Evolutionary conservation across 2,329 filamentous ascomycete genomes (phyloP).

Genomic region (Phaeomoniella chlamydospora): DNA sequence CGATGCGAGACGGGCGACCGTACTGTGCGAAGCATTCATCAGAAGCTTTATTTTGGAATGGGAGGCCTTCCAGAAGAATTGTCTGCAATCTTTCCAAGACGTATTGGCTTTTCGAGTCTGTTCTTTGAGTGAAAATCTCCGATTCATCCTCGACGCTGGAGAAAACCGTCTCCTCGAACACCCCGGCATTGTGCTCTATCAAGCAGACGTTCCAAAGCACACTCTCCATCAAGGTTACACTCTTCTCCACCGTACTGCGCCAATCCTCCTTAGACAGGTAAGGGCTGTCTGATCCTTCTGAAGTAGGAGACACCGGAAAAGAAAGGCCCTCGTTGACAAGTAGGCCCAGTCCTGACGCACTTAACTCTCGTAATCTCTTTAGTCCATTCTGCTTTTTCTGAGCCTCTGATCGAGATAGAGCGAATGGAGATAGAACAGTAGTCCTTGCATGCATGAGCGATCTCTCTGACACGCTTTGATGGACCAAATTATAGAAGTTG

Average conservation of each 20-base stretch:
- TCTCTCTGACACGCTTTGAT: slow-evolving; percentile 57
- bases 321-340: slow-evolving; percentile 74
- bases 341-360: slow-evolving; percentile 73
- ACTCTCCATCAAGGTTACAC: slow-evolving; percentile 73
- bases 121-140: slow-evolving; percentile 23
- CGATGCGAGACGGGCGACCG: slow-evolving; percentile 58
- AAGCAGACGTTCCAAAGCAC: slow-evolving; percentile 59
- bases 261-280: slow-evolving; percentile 34
- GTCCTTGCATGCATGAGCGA: slow-evolving; percentile 58
- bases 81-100: slow-evolving; percentile 24
- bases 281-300: slow-evolving; percentile 27
- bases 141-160: slow-evolving; percentile 47
- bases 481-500: slow-evolving; percentile 68
- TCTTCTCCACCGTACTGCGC: slow-evolving; percentile 66
- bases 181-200: slow-evolving; percentile 38
- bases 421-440: slow-evolving; percentile 63
- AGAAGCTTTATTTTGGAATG: slow-evolving; percentile 48
- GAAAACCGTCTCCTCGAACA: slow-evolving; percentile 41
- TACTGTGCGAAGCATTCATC: slow-evolving; percentile 43
- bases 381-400: slow-evolving; percentile 58
- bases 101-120: background rate
- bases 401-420: slow-evolving; percentile 59
- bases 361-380: slow-evolving; percentile 60
- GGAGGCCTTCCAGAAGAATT: slow-evolving; percentile 56
- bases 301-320: slow-evolving; percentile 33